Evolutionary conservation across 129 eudicot species (phyloP).

Genomic region (Artemisia tridentata): DNA sequence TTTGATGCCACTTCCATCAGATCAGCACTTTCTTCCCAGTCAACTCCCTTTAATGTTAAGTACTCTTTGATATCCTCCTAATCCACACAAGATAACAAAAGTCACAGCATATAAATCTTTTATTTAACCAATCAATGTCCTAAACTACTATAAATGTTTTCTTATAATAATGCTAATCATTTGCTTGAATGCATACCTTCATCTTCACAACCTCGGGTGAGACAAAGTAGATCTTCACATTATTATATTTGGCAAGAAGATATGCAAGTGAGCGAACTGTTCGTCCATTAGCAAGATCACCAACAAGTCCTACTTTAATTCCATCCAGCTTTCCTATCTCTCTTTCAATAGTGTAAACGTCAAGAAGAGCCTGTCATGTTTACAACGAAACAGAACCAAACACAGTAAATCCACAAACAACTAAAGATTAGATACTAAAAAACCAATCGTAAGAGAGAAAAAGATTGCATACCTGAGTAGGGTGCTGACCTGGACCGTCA

Average conservation of each 20-base stretch:
- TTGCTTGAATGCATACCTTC: slow-evolving; percentile 52
- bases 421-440: slow-evolving; percentile 5
- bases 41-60: slow-evolving; percentile 62
- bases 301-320: slow-evolving; percentile 88
- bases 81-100: slow-evolving; percentile 1
- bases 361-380: slow-evolving; percentile 77
- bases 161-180: neutral
- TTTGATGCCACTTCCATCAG: slow-evolving; percentile 86
- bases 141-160: too few species aligned
- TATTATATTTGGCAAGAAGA: slow-evolving; percentile 72
- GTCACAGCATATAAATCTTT: too few species aligned
- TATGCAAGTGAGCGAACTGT: slow-evolving; percentile 94
- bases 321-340: slow-evolving; percentile 94
- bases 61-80: slow-evolving; percentile 92
- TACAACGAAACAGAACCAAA: neutral
- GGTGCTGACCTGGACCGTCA: slow-evolving; percentile 99
- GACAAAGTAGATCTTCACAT: slow-evolving; percentile 85
- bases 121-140: too few species aligned
- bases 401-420: neutral
- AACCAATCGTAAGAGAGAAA: neutral
- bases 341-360: slow-evolving; percentile 81
- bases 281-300: slow-evolving; percentile 94
- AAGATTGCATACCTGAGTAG: slow-evolving; percentile 58
- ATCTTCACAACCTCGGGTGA: slow-evolving; percentile 86
- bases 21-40: slow-evolving; percentile 94